These are phyloP conservation scores for Fonticula alba DNA, from an alignment of 78 protist species.

Conservation along the genomic window DNA sequence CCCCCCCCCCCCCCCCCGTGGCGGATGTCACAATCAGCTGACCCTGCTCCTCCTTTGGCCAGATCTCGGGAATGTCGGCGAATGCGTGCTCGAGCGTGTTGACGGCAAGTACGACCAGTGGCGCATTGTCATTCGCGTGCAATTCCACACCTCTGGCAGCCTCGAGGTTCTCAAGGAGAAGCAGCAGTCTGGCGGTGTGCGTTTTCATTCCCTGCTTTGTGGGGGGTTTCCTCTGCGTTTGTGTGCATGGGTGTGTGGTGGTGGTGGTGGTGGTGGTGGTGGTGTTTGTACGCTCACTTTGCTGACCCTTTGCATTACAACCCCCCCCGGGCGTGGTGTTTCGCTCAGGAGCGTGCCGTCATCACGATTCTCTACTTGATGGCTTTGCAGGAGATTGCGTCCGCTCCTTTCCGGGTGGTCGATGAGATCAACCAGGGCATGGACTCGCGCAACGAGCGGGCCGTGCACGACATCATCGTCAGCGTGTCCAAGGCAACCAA, in stretches of 20 bases:
- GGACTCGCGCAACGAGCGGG: constrained; percentile 68
- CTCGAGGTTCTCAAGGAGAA: constrained; percentile 24
- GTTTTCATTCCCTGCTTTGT: no score
- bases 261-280: no score
- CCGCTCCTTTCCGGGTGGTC: constrained; percentile 73
- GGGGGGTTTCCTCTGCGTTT: no score
- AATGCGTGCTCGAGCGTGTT: neutral
- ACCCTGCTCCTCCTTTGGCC: no score
- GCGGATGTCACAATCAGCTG: no score
- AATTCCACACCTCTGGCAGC: constrained; percentile 32
- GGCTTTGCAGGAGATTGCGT: constrained; percentile 35
- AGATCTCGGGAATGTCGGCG: neutral
- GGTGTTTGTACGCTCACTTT: neutral
- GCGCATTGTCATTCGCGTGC: constrained; percentile 45
- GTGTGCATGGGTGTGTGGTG: no score
- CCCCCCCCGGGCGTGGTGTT: constrained; percentile 20
- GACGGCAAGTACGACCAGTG: constrained; percentile 27
- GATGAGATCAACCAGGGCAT: constrained; percentile 85
- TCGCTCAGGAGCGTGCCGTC: constrained; percentile 73
- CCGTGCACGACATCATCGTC: constrained; percentile 47
- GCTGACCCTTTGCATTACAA: neutral
- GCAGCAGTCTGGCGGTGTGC: constrained; percentile 66
- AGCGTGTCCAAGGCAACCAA: constrained; percentile 3
- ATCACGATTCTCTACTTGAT: constrained; percentile 69
- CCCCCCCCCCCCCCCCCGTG: no score